These are phyloP conservation scores for Podaxis sp. DNA, from an alignment of 768 basidiomycete species.

Conservation along the genomic window DNA sequence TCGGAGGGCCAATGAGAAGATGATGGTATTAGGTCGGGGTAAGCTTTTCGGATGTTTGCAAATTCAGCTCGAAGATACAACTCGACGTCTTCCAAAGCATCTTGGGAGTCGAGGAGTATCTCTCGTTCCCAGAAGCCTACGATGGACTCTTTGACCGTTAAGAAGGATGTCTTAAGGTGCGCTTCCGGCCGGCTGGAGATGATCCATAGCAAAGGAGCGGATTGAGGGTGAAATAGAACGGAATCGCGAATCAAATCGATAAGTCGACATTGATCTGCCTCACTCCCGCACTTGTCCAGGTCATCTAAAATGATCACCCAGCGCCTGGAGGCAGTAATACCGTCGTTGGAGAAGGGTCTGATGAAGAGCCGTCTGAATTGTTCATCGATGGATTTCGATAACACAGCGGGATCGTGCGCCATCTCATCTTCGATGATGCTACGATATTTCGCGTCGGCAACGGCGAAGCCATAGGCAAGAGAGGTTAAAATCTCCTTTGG, in stretches of 20 bases:
- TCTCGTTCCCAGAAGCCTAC: background rate
- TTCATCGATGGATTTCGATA: background rate
- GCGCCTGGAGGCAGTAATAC: background rate
- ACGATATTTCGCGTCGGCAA: background rate
- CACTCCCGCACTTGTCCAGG: background rate
- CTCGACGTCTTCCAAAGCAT: conserved; percentile 1
- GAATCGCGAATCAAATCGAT: background rate
- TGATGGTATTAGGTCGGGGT: background rate
- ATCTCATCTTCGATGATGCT: background rate
- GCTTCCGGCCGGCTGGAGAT: background rate
- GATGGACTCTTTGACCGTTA: background rate
- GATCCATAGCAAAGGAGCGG: background rate
- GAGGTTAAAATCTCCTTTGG: background rate
- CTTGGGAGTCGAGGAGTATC: background rate
- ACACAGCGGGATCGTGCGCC: background rate
- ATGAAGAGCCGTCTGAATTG: background rate
- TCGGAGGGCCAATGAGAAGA: background rate
- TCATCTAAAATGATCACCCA: background rate
- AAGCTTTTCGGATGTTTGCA: background rate
- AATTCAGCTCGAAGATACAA: background rate
- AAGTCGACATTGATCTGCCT: background rate
- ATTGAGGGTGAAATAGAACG: background rate
- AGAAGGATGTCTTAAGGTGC: background rate
- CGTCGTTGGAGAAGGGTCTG: background rate
- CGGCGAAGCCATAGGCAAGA: background rate